Conservation (phyloP, 2,329 filamentous ascomycete genomes). For the Penicillium sp. region DNA sequence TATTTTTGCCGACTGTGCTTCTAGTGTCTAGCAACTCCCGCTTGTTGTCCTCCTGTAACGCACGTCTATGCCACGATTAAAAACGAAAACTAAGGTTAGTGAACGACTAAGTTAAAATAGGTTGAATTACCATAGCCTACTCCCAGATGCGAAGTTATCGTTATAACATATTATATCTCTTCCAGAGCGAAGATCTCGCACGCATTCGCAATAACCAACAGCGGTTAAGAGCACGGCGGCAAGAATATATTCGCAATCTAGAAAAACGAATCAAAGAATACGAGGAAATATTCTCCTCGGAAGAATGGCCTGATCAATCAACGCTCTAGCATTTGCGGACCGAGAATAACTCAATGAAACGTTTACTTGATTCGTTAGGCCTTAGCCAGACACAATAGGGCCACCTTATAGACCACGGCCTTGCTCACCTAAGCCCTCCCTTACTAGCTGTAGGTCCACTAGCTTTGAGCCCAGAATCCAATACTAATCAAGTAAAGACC, state of each 20-base stretch:
- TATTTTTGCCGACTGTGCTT: background rate
- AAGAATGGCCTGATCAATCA: slow-evolving; percentile 4
- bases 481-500: slow-evolving; percentile 6
- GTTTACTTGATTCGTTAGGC: slow-evolving; percentile 10
- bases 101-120: background rate
- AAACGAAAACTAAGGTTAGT: slow-evolving; percentile 18
- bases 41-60: background rate
- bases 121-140: background rate
- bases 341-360: slow-evolving; percentile 16
- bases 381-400: slow-evolving; percentile 2
- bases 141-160: background rate
- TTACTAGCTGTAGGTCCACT: slow-evolving; percentile 1
- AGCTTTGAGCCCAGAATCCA: background rate
- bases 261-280: slow-evolving; percentile 21
- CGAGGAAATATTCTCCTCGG: slow-evolving; percentile 11
- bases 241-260: slow-evolving; percentile 19
- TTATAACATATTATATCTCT: slow-evolving; percentile 1
- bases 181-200: slow-evolving; percentile 18
- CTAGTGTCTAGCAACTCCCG: background rate
- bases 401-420: slow-evolving; percentile 3
- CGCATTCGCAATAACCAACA: slow-evolving; percentile 19
- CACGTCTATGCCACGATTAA: slow-evolving; percentile 14
- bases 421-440: slow-evolving; percentile 4
- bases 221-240: slow-evolving; percentile 15
- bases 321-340: slow-evolving; percentile 12